phyloP scores from a whole-genome alignment of 768 basidiomycete species.

The Lyophyllum shimeji region DNA sequence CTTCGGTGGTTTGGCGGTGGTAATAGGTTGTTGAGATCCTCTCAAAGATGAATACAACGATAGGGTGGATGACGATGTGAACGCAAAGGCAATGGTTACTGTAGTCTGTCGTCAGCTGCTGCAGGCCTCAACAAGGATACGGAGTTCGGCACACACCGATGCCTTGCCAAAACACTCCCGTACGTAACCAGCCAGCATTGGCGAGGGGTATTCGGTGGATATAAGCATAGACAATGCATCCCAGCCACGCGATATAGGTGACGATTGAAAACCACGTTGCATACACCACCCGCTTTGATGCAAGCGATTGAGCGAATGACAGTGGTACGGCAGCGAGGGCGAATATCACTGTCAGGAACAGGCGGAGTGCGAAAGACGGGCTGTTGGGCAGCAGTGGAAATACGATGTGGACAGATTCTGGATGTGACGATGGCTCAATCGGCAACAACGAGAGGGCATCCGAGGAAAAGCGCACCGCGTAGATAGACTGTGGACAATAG shows the following conservation, averaged over 20 bases:
- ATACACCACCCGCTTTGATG: conserved; percentile 51
- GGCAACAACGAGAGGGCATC: background rate
- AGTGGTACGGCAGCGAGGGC: conserved; percentile 48
- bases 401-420: conserved; percentile 56
- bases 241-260: conserved; percentile 63
- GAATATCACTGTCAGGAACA: conserved; percentile 39
- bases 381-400: conserved; percentile 45
- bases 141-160: conserved; percentile 51
- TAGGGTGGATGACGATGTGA: conserved; percentile 63
- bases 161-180: conserved; percentile 61
- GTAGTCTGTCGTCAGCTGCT: conserved; percentile 1
- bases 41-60: conserved; percentile 64
- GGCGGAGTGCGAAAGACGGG: conserved; percentile 31
- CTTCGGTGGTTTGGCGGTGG: conserved; percentile 43
- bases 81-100: conserved; percentile 66
- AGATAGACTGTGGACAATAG: conserved; percentile 63
- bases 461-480: conserved; percentile 50
- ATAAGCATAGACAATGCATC: conserved; percentile 51
- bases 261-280: conserved; percentile 59
- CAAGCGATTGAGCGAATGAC: conserved; percentile 54
- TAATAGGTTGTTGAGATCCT: conserved; percentile 36
- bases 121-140: conserved; percentile 3
- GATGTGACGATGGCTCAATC: conserved; percentile 10
- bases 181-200: conserved; percentile 34
- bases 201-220: conserved; percentile 41